Conservation (phyloP, 768 basidiomycete genomes). For the Boletus subparvulus region DNA sequence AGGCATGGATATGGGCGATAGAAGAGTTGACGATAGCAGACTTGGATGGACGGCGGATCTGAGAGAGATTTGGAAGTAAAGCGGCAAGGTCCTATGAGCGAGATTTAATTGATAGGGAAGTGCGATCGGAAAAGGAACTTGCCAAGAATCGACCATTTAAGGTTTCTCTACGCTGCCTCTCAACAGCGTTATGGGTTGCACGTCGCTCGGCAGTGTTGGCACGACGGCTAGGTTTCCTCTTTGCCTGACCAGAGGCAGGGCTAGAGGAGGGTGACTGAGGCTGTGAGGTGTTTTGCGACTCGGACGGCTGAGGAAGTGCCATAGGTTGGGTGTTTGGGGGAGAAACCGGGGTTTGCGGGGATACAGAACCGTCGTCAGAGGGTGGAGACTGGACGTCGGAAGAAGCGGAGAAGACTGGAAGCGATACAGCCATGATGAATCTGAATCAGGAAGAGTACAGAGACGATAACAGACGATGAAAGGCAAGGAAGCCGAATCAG, state of each 20-base stretch:
- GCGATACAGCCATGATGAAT: conserved; percentile 37
- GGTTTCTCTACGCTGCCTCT: conserved; percentile 89
- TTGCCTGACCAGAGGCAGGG: conserved; percentile 41
- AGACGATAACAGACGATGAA: conserved; percentile 5
- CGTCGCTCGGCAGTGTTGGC: conserved; percentile 97
- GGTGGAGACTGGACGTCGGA: conserved; percentile 39
- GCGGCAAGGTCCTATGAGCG: conserved; percentile 76
- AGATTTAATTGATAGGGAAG: conserved; percentile 16
- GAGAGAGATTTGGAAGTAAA: conserved; percentile 85
- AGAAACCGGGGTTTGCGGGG: conserved; percentile 51
- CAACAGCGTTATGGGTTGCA: conserved; percentile 96
- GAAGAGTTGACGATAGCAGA: conserved; percentile 95
- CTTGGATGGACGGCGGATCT: conserved; percentile 93
- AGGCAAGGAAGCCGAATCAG: background rate
- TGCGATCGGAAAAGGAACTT: conserved; percentile 30
- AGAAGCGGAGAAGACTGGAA: conserved; percentile 40
- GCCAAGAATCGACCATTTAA: conserved; percentile 91
- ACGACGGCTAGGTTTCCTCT: conserved; percentile 81
- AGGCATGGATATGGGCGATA: conserved; percentile 84
- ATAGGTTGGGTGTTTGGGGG: conserved; percentile 37
- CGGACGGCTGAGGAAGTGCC: conserved; percentile 34
- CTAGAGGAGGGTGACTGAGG: conserved; percentile 26
- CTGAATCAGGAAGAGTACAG: conserved; percentile 11
- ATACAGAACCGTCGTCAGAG: conserved; percentile 43
- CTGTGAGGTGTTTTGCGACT: conserved; percentile 19